A percentile compares a stretch with the other conserved stretches of the same genome.
phyloP scores from a whole-genome alignment of 352 stramenopile species.

The Globisporangium middletonii region DNA sequence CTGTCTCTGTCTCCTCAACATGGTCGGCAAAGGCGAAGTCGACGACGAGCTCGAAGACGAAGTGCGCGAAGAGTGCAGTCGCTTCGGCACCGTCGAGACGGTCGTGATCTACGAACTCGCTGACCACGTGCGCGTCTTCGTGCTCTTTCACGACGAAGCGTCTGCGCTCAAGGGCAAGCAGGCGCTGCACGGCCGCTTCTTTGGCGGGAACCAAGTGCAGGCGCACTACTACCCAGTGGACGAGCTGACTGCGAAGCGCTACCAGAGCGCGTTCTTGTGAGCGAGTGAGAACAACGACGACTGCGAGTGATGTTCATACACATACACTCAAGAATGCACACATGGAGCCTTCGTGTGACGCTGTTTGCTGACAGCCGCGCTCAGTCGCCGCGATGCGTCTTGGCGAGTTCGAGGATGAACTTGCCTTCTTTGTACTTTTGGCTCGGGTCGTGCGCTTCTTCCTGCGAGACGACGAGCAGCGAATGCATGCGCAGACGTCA shows the following conservation, averaged over 20 bases:
- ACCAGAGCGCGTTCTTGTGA: conserved; percentile 54
- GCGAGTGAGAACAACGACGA: not conserved
- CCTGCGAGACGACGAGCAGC: conserved; percentile 22
- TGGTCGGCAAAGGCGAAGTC: conserved; percentile 64
- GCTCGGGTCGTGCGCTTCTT: conserved; percentile 88
- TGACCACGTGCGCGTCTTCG: conserved; percentile 76
- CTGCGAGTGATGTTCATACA: too few relatives aligned
- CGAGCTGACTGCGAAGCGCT: conserved; percentile 37
- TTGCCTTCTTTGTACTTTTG: conserved; percentile 97
- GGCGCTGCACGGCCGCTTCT: conserved; percentile 67
- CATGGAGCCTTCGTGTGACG: not conserved
- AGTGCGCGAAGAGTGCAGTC: conserved; percentile 59
- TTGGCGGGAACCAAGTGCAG: conserved; percentile 69
- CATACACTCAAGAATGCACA: not conserved
- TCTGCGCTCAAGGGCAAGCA: conserved; percentile 44
- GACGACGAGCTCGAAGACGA: conserved; percentile 65
- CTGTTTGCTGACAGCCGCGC: not conserved
- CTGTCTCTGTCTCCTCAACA: conserved; percentile 68
- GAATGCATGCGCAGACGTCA: conserved; percentile 2
- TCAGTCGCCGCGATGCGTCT: conserved; percentile 49
- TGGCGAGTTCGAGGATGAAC: conserved; percentile 95
- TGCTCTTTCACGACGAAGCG: conserved; percentile 48
- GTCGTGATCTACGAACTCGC: conserved; percentile 58
- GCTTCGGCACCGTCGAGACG: conserved; percentile 46
- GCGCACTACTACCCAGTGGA: conserved; percentile 50